Base-by-base conservation (phyloP, 2,329 filamentous ascomycete genomes). In the Dothiorella sarmentorum region DNA sequence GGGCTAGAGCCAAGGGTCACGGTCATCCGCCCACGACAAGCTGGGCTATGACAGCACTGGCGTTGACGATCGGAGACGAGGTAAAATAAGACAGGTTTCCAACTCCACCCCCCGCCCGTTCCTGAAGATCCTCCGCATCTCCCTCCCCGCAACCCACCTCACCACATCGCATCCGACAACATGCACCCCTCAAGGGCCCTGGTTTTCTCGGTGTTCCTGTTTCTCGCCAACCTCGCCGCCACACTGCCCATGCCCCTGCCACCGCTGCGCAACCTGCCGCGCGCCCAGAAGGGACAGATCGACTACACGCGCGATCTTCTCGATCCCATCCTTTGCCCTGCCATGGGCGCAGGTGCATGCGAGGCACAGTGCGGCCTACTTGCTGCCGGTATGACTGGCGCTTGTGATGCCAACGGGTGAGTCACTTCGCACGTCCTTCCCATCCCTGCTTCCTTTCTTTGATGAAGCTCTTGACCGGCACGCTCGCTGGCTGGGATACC, bases 291-390 rank as follows among this genome's bases (percentile, higher is more conserved):
- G 27, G 52, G 52, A 26, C 20, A 35, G n/a, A 56, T 44, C 29
- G 52, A 56, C 38, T 57, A 57, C 43, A 47, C 55, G 29, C 55
- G 43, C 31, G 55, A 57, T 17, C 31, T 57, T 5, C 42, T 57
- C 3, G 43, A 49, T 3, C 55, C 55, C 27, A 49, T 57, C 17
- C 42, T 57, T n/a, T 57, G 55, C 24, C 55, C 55, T 11, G 24
- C 43, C 2, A 17, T 22, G 7, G 55, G 40, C 2, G 40, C 31
- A 15, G 55, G 55, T 3, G 43, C 40, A 4, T 44, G 55, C 42
- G 42, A 26, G 9, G 20, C 31, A 7, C 45, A 51, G 31, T 51
- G 45, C 45, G 45, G 45, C 4, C 31, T n/a, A 2, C n/a, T 26
- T 3, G 29, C 45, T 2, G 45, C 45, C 29, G 45, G 45, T 15